phyloP scores from a whole-genome alignment of 2,329 filamentous ascomycete species.

The Lecanicillium sp. region DNA sequence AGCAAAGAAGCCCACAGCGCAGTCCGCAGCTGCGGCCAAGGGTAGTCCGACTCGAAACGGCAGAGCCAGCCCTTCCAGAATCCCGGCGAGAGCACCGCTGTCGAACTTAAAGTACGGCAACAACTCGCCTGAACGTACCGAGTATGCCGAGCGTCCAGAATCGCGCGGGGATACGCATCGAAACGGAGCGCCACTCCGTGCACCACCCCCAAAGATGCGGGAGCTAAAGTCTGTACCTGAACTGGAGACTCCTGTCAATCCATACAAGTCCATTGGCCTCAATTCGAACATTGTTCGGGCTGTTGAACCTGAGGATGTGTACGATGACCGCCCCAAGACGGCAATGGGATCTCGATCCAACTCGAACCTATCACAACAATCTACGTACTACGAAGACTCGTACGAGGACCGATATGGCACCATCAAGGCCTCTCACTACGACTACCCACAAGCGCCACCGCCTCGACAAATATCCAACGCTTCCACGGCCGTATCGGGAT shows the following conservation, averaged over 20 bases:
- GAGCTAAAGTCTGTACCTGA: slow-evolving; percentile 53
- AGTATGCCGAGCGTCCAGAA: no score
- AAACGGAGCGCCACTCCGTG: slow-evolving; percentile 48
- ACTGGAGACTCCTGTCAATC: slow-evolving; percentile 40
- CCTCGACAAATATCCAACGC: slow-evolving; percentile 55
- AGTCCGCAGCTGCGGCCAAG: slow-evolving; percentile 12
- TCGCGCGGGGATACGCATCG: slow-evolving; percentile 39
- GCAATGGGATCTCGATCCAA: slow-evolving; percentile 28
- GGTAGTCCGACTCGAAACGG: slow-evolving; percentile 13
- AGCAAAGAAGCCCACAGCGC: slow-evolving; percentile 19
- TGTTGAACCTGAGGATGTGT: slow-evolving; percentile 73
- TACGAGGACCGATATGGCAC: slow-evolving; percentile 30
- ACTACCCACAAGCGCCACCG: slow-evolving; percentile 31
- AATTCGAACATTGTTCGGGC: slow-evolving; percentile 49
- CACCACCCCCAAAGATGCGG: slow-evolving; percentile 87
- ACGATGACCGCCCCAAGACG: slow-evolving; percentile 52
- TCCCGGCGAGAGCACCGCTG: slow-evolving; percentile 61
- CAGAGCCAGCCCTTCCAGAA: slow-evolving; percentile 38
- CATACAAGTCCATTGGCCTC: slow-evolving; percentile 39
- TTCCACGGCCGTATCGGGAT: slow-evolving; percentile 71
- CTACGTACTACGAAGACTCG: slow-evolving; percentile 25
- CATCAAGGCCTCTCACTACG: slow-evolving; percentile 25
- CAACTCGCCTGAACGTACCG: slow-evolving; percentile 72
- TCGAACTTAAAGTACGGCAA: slow-evolving; percentile 60
- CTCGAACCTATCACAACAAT: slow-evolving; percentile 28